These are phyloP conservation scores for Nasturtium officinale DNA, from an alignment of 345 rosid genomes.

Conservation along the genomic window DNA sequence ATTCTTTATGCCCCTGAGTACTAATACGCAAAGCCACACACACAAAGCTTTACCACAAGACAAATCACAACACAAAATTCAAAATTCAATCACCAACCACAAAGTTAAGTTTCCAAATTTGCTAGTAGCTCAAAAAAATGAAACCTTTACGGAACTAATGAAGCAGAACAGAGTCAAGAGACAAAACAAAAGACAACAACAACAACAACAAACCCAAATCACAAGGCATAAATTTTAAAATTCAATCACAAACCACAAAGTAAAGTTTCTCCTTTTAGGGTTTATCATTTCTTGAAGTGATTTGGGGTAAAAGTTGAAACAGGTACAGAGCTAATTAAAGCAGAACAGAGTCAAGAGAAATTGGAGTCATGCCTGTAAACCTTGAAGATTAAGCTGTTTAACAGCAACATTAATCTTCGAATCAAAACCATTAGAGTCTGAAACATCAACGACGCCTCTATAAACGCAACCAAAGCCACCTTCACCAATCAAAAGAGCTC, in stretches of 20 bases:
- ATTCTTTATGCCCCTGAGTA: slow-evolving; percentile 97
- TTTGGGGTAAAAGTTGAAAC: neutral
- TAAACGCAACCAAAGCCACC: slow-evolving; percentile 97
- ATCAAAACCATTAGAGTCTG: slow-evolving; percentile 44
- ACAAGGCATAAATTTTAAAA: neutral
- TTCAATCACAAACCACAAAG: neutral
- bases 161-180: neutral
- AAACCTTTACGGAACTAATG: neutral
- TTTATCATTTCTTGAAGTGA: slow-evolving; percentile 1
- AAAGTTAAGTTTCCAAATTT: neutral
- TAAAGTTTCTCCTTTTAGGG: neutral
- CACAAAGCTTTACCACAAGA: slow-evolving; percentile 29
- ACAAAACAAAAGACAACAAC: neutral
- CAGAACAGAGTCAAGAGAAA: slow-evolving; percentile 17
- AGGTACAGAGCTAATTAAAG: neutral
- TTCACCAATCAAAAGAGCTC: slow-evolving; percentile 81
- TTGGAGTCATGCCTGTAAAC: slow-evolving; percentile 83
- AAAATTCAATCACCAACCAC: neutral
- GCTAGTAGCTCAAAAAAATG: neutral
- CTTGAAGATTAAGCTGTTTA: slow-evolving; percentile 90
- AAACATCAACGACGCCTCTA: slow-evolving; percentile 62
- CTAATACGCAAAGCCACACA: slow-evolving; percentile 52
- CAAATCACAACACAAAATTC: neutral
- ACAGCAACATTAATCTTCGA: slow-evolving; percentile 72
- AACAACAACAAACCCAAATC: neutral